These are phyloP conservation scores for Asterophora parasitica DNA, from an alignment of 768 basidiomycete species.

Conservation along the genomic window DNA sequence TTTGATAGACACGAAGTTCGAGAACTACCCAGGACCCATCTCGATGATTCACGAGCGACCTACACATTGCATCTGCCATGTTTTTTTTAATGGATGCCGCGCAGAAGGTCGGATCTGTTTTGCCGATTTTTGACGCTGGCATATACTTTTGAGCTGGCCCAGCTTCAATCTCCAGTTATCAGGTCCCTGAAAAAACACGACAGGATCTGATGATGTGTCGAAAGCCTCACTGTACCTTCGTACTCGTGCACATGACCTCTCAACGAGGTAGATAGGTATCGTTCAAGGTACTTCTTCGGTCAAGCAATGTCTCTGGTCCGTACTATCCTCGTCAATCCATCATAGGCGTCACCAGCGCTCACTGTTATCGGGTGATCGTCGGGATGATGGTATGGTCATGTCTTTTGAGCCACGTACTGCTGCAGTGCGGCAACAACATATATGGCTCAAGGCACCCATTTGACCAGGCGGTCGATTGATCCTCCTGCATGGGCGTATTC, in stretches of 20 bases:
- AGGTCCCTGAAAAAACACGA: conserved; percentile 1
- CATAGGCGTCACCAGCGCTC: not conserved
- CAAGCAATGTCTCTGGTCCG: not conserved
- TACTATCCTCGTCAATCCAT: conserved; percentile 8
- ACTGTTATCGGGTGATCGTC: conserved; percentile 3
- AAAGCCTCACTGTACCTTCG: conserved; percentile 1
- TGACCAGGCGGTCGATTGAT: not conserved
- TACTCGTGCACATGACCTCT: not conserved
- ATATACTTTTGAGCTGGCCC: not conserved
- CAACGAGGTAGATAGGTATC: not conserved
- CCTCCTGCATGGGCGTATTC: not conserved
- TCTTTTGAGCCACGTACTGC: not conserved
- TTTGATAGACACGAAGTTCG: not conserved
- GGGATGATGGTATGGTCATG: conserved; percentile 5
- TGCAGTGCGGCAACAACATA: not conserved
- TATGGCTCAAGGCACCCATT: not conserved
- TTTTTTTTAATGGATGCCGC: not conserved
- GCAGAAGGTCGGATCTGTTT: conserved; percentile 9
- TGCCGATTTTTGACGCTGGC: not conserved
- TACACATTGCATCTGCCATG: not conserved
- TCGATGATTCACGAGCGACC: not conserved
- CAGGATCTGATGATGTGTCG: conserved; percentile 14
- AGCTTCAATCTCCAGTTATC: not conserved
- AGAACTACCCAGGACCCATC: not conserved
- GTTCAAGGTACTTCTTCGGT: not conserved